These are phyloP conservation scores for Rutidosis leptorrhynchoides DNA, from an alignment of 129 eudicot genomes.

Conservation along the genomic window DNA sequence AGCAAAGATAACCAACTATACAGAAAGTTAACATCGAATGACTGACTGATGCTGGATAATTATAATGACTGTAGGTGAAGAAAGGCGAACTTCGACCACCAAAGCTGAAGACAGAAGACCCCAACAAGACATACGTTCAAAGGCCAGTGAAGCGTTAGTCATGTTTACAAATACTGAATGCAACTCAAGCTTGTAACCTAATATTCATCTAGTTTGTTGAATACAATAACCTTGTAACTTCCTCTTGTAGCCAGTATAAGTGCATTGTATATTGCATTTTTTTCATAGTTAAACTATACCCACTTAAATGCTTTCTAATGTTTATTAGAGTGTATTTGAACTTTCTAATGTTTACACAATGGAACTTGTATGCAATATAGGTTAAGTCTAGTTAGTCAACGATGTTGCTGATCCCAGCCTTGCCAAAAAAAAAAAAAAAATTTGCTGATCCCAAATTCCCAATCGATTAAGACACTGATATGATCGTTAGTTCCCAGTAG, in stretches of 20 bases:
- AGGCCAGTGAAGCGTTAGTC: conserved; percentile 86
- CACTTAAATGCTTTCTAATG: not conserved
- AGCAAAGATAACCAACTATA: too few species aligned
- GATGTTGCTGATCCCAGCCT: too few species aligned
- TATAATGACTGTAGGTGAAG: conserved; percentile 51
- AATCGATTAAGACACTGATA: too few species aligned
- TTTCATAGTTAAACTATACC: conserved; percentile 12
- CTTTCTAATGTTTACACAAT: conserved; percentile 6
- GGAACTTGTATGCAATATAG: too few species aligned
- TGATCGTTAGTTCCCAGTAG: too few species aligned
- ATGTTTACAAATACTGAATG: not conserved
- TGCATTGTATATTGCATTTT: conserved; percentile 31
- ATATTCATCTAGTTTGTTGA: conserved; percentile 22
- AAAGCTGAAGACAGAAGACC: conserved; percentile 98
- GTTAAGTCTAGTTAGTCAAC: too few species aligned
- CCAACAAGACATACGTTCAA: conserved; percentile 94
- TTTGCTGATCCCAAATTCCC: too few species aligned
- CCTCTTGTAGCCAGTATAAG: conserved; percentile 24
- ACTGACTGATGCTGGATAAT: not conserved
- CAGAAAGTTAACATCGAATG: not conserved
- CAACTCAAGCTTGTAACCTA: conserved; percentile 22
- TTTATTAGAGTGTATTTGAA: conserved; percentile 1
- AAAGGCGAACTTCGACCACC: conserved; percentile 98
- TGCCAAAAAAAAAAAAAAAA: too few species aligned
- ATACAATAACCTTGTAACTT: too few species aligned